A percentile compares a stretch with the other conserved stretches of the same genome.
Evolutionary conservation across 225 moss, liverwort and hornwort genomes (phyloP).

Genomic region (Climacium dendroides): DNA sequence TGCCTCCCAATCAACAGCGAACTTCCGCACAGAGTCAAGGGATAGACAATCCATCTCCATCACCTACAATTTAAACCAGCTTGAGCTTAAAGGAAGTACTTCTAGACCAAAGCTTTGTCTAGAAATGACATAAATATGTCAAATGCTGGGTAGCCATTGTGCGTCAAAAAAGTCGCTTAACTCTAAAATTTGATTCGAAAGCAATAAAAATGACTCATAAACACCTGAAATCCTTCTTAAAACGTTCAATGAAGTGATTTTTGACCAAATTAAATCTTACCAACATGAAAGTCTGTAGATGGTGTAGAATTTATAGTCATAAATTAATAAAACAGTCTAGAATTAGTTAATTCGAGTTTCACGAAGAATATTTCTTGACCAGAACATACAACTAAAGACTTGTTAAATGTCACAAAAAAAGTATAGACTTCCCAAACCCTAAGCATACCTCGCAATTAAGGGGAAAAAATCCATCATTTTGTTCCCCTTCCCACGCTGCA

Average conservation of each 20-base stretch:
- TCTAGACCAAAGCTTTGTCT: background rate
- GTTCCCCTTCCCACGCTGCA: conserved; percentile 37
- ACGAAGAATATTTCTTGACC: background rate
- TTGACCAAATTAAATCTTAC: background rate
- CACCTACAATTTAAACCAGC: conserved; percentile 21
- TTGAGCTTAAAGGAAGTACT: background rate
- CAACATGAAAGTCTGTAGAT: background rate
- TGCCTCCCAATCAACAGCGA: conserved; percentile 53
- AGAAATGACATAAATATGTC: background rate
- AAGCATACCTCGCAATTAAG: conserved; percentile 57
- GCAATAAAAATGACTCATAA: background rate
- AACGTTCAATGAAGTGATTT: background rate
- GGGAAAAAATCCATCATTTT: background rate
- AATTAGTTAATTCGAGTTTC: background rate
- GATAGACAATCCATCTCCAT: conserved; percentile 68
- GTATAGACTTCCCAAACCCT: background rate
- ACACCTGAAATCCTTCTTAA: background rate
- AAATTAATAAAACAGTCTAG: background rate
- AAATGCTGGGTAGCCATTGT: background rate
- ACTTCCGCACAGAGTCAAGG: conserved; percentile 59
- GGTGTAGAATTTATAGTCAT: background rate
- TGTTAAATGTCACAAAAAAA: background rate
- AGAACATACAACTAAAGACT: background rate
- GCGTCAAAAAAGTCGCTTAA: background rate
- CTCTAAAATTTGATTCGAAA: background rate